Evolutionary conservation across 1,139 yeast species (phyloP).

Genomic region (Kurtzmaniella natalensis): DNA sequence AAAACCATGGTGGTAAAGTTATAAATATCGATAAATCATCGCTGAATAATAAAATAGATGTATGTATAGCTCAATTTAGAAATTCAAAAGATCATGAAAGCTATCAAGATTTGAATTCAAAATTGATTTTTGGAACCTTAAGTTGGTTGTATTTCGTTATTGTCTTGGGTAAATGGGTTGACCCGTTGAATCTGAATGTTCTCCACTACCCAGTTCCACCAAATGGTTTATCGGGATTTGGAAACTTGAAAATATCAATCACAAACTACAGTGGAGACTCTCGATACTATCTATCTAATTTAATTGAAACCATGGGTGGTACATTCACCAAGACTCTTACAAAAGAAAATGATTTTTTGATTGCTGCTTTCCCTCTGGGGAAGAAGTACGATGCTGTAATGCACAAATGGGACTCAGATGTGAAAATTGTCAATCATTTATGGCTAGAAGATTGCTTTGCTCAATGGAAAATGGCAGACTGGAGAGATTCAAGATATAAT

Average conservation of each 20-base stretch:
- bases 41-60: conserved; percentile 48
- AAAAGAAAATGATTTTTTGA: conserved; percentile 63
- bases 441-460: conserved; percentile 88
- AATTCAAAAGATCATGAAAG: conserved; percentile 18
- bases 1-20: conserved; percentile 30
- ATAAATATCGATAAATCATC: conserved; percentile 12
- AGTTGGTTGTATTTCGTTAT: conserved; percentile 73
- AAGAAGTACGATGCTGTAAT: conserved; percentile 71
- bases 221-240: conserved; percentile 49
- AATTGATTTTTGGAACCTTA: conserved; percentile 56
- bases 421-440: conserved; percentile 64
- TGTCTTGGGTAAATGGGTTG: conserved; percentile 49
- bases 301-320: conserved; percentile 75
- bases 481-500: conserved; percentile 19
- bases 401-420: conserved; percentile 49
- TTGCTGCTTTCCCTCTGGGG: conserved; percentile 68
- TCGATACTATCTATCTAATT: conserved; percentile 59
- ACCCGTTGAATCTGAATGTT: conserved; percentile 52
- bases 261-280: conserved; percentile 88
- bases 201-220: conserved; percentile 71
- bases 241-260: conserved; percentile 52
- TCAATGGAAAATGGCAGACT: conserved; percentile 52
- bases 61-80: conserved; percentile 65
- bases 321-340: conserved; percentile 67
- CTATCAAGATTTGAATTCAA: no score